Percentiles rank a stretch among this genome's conserved stretches.
These are phyloP conservation scores for Suillus bovinus DNA, from an alignment of 768 basidiomycete species.

Conservation along the genomic window DNA sequence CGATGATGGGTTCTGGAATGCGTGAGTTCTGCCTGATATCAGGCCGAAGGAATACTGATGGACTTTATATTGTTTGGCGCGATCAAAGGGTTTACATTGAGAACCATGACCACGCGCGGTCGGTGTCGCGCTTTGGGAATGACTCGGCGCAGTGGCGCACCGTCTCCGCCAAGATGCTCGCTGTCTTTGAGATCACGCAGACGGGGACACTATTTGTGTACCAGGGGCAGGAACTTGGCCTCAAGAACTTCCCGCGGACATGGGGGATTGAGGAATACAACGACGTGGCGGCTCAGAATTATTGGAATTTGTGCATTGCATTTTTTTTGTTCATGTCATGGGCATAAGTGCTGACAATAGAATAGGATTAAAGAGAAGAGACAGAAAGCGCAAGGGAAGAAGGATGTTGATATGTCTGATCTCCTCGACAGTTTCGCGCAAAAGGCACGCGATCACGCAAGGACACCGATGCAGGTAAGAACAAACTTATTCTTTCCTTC, in stretches of 20 bases:
- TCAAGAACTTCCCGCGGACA: no score
- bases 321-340: no score
- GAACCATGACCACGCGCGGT: conserved; percentile 68
- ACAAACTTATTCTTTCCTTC: no score
- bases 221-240: conserved; percentile 40
- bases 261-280: no score
- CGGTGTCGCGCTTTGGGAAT: conserved; percentile 66
- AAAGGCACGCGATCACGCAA: conserved; percentile 65
- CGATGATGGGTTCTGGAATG: conserved; percentile 65
- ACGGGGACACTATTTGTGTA: conserved; percentile 74
- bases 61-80: not conserved
- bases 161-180: conserved; percentile 64
- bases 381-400: conserved; percentile 27
- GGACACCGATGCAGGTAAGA: no score
- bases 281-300: no score
- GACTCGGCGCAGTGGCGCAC: conserved; percentile 57
- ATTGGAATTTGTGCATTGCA: no score
- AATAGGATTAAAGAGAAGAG: conserved; percentile 26
- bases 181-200: conserved; percentile 59
- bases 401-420: conserved; percentile 61
- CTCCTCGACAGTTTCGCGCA: conserved; percentile 54
- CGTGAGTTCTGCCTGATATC: conserved; percentile 37
- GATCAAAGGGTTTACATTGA: conserved; percentile 55
- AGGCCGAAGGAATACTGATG: not conserved
- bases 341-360: no score